These are phyloP conservation scores for Rhododendron griersonianum DNA, from an alignment of 148 eudicot species.

Conservation along the genomic window DNA sequence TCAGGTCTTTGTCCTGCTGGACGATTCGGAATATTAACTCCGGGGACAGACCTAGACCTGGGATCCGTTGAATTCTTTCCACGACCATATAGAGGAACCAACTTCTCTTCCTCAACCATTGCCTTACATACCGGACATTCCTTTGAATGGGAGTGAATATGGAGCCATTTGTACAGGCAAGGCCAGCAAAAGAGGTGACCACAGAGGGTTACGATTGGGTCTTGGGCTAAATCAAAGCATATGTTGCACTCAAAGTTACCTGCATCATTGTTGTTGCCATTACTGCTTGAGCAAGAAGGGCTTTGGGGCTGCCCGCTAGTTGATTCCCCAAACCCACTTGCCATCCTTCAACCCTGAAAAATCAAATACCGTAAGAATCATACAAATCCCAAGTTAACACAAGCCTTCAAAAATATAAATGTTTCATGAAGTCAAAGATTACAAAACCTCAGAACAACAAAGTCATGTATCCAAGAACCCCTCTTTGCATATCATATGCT, in stretches of 20 bases:
- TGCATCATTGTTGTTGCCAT: conserved; percentile 29
- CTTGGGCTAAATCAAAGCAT: conserved; percentile 56
- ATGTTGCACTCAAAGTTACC: conserved; percentile 58
- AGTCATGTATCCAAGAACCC: background rate
- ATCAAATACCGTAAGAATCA: background rate
- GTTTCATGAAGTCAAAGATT: background rate
- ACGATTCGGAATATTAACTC: conserved; percentile 40
- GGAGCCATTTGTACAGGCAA: conserved; percentile 65
- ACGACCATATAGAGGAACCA: conserved; percentile 55
- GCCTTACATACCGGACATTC: conserved; percentile 65
- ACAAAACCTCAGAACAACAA: background rate
- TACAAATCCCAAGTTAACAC: background rate
- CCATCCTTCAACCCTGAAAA: conserved; percentile 21
- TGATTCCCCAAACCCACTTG: conserved; percentile 39
- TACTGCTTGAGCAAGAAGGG: conserved; percentile 29
- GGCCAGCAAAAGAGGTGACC: conserved; percentile 74
- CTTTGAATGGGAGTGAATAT: conserved; percentile 34
- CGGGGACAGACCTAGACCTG: conserved; percentile 40
- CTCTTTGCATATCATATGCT: background rate
- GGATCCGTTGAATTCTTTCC: conserved; percentile 52
- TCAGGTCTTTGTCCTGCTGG: conserved; percentile 60
- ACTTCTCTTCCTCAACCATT: conserved; percentile 37
- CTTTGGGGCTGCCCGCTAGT: conserved; percentile 21
- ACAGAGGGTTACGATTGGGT: conserved; percentile 58
- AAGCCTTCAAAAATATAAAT: background rate